Evolutionary conservation across 1,139 yeast genomes (phyloP), one percentile per base, ranked within the genome.

Genomic region (Lodderomyces oxycetoniae): DNA sequence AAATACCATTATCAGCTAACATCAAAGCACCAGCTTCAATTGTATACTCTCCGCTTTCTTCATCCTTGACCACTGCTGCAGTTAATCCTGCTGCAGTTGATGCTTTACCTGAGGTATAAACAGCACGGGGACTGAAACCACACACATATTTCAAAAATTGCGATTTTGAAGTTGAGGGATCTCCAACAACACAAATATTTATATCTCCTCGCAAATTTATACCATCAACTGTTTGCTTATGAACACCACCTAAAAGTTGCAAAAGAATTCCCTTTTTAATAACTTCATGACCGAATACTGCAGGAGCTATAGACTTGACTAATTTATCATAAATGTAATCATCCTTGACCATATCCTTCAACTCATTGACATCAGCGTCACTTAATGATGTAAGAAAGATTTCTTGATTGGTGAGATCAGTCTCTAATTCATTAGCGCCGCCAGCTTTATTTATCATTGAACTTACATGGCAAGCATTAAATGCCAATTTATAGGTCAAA

Each of bases 11-110:
- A 61, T 91, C 99, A 1, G 98, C 98, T 46, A 91, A 71, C 99
- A 91, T 91, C 40, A 91, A 70, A 2, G 99, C 99, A 57, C 99
- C 99, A 1, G 98, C 99, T 57, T 91, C 99, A 43, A 91, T 93
- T 1, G 98, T 91, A 50, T 83, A 88, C 53, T 91, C 98, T 28
- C 96, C 96, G 50, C 94, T 86, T 57, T 91, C 99, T 61, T 93
- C 98, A 55, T 91, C 99, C 57, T 82, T 86, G 12, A 91, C 95
- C 17, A 91, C 99, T 0, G 97, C 95, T 1, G 98, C 99, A 1
- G 99, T 91, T 49, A 91, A 72, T 68, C 98, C 98, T 10, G 99
- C 99, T 3, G 99, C 99, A 2, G 96, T 79, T 0, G 97, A 89
- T 0, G 99, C 98, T 55, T 91, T 91, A 59, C 99, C 99, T 0